Evolutionary conservation across 1,284 basidiomycete species (phyloP).

Genomic region (Puccinia novopanici): DNA sequence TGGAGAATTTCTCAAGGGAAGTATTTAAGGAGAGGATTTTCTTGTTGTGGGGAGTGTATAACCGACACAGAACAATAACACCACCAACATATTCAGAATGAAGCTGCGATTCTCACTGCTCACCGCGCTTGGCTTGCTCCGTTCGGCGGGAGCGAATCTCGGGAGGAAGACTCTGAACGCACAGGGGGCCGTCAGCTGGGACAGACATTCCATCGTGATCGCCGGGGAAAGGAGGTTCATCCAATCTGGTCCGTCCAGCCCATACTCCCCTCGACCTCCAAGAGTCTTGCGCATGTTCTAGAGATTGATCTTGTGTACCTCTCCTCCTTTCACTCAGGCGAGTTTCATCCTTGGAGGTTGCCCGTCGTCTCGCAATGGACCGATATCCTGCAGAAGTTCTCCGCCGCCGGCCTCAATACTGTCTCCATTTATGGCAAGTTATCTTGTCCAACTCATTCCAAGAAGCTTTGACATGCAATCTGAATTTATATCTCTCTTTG

Average conservation of each 20-base stretch:
- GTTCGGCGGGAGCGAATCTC: background rate
- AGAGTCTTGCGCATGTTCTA: background rate
- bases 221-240: slow-evolving; percentile 66
- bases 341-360: slow-evolving; percentile 79
- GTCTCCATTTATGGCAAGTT: slow-evolving; percentile 46
- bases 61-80: background rate
- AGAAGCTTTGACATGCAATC: background rate
- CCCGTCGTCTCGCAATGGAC: slow-evolving; percentile 77
- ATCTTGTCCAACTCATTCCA: background rate
- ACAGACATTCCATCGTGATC: slow-evolving; percentile 66
- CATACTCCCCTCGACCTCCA: too few relatives aligned
- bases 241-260: slow-evolving; percentile 52
- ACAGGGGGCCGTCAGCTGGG: slow-evolving; percentile 63
- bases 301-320: background rate
- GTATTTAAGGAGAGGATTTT: too few relatives aligned
- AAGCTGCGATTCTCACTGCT: slow-evolving; percentile 1
- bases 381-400: slow-evolving; percentile 77
- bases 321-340: slow-evolving; percentile 56
- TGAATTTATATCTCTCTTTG: background rate
- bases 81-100: background rate
- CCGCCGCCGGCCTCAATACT: slow-evolving; percentile 74
- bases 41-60: too few relatives aligned
- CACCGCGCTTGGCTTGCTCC: background rate
- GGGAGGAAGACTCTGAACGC: background rate
- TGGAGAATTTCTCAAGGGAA: too few relatives aligned